phyloP scores from a whole-genome alignment of 192 early-diverging fungal genomes.

The Entrophospora sp. region DNA sequence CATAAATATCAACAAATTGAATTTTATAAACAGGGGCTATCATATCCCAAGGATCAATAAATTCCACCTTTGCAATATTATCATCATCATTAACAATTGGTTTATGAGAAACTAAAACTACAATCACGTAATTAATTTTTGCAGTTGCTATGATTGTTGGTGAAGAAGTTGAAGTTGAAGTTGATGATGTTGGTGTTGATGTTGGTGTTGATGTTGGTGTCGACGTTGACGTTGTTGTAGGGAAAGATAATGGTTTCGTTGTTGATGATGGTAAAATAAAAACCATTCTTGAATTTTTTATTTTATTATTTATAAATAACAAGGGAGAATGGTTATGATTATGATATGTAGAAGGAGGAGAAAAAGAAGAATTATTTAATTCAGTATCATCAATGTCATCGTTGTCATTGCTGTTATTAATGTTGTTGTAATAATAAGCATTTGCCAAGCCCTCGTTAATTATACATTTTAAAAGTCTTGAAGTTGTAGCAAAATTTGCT shows the following conservation, averaged over 20 bases:
- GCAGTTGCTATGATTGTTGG: too few species aligned
- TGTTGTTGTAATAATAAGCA: constrained; percentile 27
- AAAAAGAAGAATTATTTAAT: too few species aligned
- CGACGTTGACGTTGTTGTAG: too few species aligned
- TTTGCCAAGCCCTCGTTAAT: constrained; percentile 45
- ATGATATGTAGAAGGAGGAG: too few species aligned
- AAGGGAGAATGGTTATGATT: too few species aligned
- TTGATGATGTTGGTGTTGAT: too few species aligned
- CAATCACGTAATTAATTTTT: constrained; percentile 21
- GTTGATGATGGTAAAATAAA: constrained; percentile 24
- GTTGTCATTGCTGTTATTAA: not conserved
- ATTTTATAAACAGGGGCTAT: constrained; percentile 18
- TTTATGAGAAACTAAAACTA: constrained; percentile 19
- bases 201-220: too few species aligned
- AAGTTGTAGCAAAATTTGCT: constrained; percentile 39
- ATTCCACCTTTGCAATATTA: constrained; percentile 14
- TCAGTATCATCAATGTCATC: constrained; percentile 19
- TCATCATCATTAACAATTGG: constrained; percentile 24
- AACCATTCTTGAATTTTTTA: too few species aligned
- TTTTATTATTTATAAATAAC: too few species aligned
- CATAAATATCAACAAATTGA: too few species aligned
- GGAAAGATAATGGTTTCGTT: too few species aligned
- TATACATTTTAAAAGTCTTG: constrained; percentile 47
- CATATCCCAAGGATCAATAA: constrained; percentile 31
- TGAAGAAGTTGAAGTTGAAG: too few species aligned